Evolutionary conservation across 1,139 yeast species (phyloP).

Genomic region (Hansenula sp.): DNA sequence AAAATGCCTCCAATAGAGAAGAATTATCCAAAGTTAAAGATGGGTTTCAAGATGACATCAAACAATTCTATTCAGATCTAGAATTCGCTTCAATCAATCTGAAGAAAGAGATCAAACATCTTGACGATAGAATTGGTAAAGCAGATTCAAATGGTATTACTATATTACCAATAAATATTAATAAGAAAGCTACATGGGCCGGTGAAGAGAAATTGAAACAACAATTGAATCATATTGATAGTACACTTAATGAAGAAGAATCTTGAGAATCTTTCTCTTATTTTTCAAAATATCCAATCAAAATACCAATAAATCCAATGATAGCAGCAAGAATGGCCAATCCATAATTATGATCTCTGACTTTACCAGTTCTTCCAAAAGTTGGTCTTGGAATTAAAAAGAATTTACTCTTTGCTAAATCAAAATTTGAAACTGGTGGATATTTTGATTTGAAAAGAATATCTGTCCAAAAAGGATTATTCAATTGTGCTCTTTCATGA

Average conservation of each 20-base stretch:
- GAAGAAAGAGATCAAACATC: constrained; percentile 51
- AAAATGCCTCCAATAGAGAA: constrained; percentile 16
- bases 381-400: constrained; percentile 16
- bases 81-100: constrained; percentile 34
- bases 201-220: constrained; percentile 44
- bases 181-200: constrained; percentile 57
- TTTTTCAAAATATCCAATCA: not conserved
- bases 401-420: constrained; percentile 23
- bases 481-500: constrained; percentile 68
- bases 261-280: not conserved
- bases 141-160: constrained; percentile 38
- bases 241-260: not conserved
- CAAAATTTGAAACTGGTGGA: constrained; percentile 53
- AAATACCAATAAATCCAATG: constrained; percentile 9
- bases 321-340: constrained; percentile 11
- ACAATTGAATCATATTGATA: constrained; percentile 12
- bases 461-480: constrained; percentile 70
- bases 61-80: constrained; percentile 20
- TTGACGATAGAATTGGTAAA: constrained; percentile 56
- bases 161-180: constrained; percentile 57
- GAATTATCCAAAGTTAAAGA: constrained; percentile 10
- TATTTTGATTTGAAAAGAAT: constrained; percentile 55
- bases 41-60: constrained; percentile 17
- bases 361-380: constrained; percentile 19
- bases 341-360: constrained; percentile 5